phyloP scores from a whole-genome alignment of 2,329 filamentous ascomycete genomes.

The Pestalotiopsis sp. region DNA sequence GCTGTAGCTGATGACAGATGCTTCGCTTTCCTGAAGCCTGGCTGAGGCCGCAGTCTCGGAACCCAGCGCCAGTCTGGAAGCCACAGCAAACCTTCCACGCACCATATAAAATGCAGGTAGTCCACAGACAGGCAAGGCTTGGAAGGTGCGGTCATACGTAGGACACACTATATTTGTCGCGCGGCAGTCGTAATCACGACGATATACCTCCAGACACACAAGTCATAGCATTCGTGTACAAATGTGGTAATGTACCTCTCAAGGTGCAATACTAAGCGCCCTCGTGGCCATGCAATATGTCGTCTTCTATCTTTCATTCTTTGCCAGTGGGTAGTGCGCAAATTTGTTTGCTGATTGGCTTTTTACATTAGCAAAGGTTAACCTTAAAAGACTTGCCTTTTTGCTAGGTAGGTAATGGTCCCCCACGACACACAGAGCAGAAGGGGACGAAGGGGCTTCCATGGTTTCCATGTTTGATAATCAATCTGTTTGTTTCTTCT shows the following conservation, averaged over 20 bases:
- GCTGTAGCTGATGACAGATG: not conserved
- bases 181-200: not conserved
- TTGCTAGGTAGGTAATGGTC: no score
- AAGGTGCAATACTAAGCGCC: not conserved
- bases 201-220: not conserved
- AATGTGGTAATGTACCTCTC: not conserved
- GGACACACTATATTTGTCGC: not conserved
- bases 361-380: not conserved
- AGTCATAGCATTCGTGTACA: not conserved
- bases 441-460: no score
- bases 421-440: no score
- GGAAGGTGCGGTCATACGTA: no score
- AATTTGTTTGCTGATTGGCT: not conserved
- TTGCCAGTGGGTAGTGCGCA: not conserved
- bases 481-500: no score
- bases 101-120: not conserved
- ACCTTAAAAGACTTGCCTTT: not conserved
- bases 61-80: not conserved
- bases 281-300: not conserved
- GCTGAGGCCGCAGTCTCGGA: not conserved
- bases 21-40: not conserved
- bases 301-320: not conserved
- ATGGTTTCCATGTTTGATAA: no score
- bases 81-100: not conserved
- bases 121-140: no score